Percentiles rank a stretch among this genome's conserved stretches.
Conservation (phyloP, 306 rosid genomes). For the barrel medic (Medicago truncatula) region MtrunA17r5.0-ANR NC_053049.1:11367001-11367500, state of each 20-base stretch:
- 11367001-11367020: neutral
- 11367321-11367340: slow-evolving; percentile 61
- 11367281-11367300: slow-evolving; percentile 16
- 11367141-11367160: slow-evolving; percentile 22
- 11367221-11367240: neutral
- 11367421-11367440: neutral
- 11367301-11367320: neutral
- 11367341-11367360: slow-evolving; percentile 94
- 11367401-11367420: slow-evolving; percentile 69
- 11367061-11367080: neutral
- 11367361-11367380: slow-evolving; percentile 92
- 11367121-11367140: neutral
- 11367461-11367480: slow-evolving; percentile 15
- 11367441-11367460: slow-evolving; percentile 16
- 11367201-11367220: slow-evolving; percentile 12
- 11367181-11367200: neutral
- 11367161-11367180: slow-evolving; percentile 14
- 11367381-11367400: slow-evolving; percentile 97
- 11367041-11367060: slow-evolving; percentile 27
- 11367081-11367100: slow-evolving; percentile 1
- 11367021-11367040: slow-evolving; percentile 6
- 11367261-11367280: neutral
- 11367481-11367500: slow-evolving; percentile 34
- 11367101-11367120: slow-evolving; percentile 1
- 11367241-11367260: neutral